Evolutionary conservation across 805 yeast species (phyloP).

Genomic region (Starmerella kuoi): DNA sequence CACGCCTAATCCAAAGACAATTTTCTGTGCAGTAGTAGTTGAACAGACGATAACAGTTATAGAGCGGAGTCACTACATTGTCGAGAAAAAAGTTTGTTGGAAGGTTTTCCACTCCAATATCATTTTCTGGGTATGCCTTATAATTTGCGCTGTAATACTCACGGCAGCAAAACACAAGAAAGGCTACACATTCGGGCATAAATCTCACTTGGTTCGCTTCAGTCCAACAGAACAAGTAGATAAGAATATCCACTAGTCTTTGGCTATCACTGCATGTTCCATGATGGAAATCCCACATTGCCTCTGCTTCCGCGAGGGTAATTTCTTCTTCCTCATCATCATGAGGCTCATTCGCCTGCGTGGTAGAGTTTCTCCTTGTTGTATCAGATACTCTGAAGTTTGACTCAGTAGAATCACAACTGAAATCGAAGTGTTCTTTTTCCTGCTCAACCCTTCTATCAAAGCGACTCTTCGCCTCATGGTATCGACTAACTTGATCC

Average conservation of each 20-base stretch:
- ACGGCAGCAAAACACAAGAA: slow-evolving; percentile 68
- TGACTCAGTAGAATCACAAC: neutral
- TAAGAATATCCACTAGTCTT: slow-evolving; percentile 48
- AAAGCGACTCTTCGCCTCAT: neutral
- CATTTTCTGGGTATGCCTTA: neutral
- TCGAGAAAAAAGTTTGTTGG: slow-evolving; percentile 34
- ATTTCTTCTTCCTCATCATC: slow-evolving; percentile 23
- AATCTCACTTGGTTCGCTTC: slow-evolving; percentile 78
- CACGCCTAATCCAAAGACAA: slow-evolving; percentile 37
- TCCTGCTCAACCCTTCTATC: neutral
- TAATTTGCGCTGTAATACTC: slow-evolving; percentile 36
- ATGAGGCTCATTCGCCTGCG: slow-evolving; percentile 1
- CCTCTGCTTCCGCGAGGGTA: slow-evolving; percentile 43
- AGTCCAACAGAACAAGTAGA: slow-evolving; percentile 75
- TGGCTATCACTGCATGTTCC: slow-evolving; percentile 40
- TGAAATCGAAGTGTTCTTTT: neutral
- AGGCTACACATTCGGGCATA: slow-evolving; percentile 82
- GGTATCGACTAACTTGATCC: slow-evolving; percentile 36
- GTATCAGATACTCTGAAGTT: neutral
- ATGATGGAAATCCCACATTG: slow-evolving; percentile 37
- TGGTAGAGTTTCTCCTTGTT: neutral
- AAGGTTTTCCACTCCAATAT: neutral
- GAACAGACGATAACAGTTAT: slow-evolving; percentile 46
- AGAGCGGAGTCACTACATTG: slow-evolving; percentile 63
- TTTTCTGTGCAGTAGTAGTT: slow-evolving; percentile 34